Evolutionary conservation across 441 rosid species (phyloP).

Genomic region (Erysimum pusillum): DNA sequence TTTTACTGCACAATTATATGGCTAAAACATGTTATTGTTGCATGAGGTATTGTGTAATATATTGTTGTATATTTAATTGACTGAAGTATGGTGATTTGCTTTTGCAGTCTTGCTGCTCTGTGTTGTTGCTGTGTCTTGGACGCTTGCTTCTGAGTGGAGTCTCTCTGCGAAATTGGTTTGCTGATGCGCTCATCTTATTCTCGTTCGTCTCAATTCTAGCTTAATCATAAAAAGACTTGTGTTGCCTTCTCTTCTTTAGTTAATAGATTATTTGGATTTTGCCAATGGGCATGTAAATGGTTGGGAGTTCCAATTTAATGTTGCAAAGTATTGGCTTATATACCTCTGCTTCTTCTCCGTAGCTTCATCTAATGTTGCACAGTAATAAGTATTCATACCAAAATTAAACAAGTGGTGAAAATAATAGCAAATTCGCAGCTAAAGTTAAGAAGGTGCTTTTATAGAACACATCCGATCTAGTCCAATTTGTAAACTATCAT

Average conservation of each 20-base stretch:
- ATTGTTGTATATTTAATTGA: background rate
- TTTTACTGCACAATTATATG: background rate
- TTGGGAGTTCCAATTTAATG: background rate
- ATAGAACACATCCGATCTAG: background rate
- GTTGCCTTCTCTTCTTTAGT: background rate
- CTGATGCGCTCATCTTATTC: background rate
- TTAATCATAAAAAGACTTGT: slow-evolving; percentile 2
- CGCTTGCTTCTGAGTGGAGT: slow-evolving; percentile 33
- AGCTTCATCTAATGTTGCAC: background rate
- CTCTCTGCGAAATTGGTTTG: background rate
- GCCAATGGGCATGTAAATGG: background rate
- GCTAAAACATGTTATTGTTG: background rate
- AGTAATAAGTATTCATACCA: background rate
- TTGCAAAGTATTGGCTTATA: background rate
- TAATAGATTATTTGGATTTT: background rate
- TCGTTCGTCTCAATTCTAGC: background rate
- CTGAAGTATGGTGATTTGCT: background rate
- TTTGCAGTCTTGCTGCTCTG: slow-evolving; percentile 42
- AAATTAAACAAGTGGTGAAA: background rate
- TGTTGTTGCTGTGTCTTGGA: slow-evolving; percentile 46
- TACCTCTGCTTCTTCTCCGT: background rate
- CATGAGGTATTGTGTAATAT: slow-evolving; percentile 7
- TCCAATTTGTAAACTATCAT: too few relatives aligned
- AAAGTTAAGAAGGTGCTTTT: background rate
- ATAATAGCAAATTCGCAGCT: background rate